Evolutionary conservation across 495 filamentous ascomycete genomes (phyloP).

Genomic region (Xanthoparmelia taractica): DNA sequence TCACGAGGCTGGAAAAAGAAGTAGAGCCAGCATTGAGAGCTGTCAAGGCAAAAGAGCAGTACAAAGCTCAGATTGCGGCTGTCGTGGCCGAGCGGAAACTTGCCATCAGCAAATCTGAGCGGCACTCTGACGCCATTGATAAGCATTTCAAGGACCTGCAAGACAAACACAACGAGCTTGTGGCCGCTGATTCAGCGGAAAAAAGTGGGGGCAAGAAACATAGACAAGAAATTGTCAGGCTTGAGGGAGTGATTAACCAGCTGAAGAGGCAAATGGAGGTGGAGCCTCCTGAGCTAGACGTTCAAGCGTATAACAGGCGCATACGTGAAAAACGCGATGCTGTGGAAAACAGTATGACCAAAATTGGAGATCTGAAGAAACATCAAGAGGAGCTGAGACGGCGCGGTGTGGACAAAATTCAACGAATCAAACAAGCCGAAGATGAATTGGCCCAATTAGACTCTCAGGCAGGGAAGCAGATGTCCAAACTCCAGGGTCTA

Average conservation of each 20-base stretch:
- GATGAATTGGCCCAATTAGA: conserved; percentile 53
- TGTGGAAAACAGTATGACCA: conserved; percentile 30
- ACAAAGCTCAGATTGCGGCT: conserved; percentile 40
- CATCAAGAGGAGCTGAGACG: conserved; percentile 28
- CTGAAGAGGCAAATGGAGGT: conserved; percentile 44
- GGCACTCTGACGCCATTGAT: conserved; percentile 42
- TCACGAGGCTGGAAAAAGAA: conserved; percentile 50
- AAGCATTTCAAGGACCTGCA: conserved; percentile 46
- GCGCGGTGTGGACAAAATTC: conserved; percentile 17
- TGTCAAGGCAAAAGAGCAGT: conserved; percentile 58
- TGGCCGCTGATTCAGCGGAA: conserved; percentile 51
- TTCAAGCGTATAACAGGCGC: conserved; percentile 46
- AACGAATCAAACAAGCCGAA: conserved; percentile 34
- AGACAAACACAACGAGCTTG: conserved; percentile 47
- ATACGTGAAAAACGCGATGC: conserved; percentile 33
- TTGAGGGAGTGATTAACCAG: conserved; percentile 37
- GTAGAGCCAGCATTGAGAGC: conserved; percentile 60
- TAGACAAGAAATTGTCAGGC: conserved; percentile 41
- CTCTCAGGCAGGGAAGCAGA: conserved; percentile 69
- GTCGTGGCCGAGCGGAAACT: conserved; percentile 47
- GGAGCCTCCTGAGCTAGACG: conserved; percentile 46
- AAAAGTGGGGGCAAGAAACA: conserved; percentile 41
- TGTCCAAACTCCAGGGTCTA: conserved; percentile 48
- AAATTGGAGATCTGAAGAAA: conserved; percentile 33
- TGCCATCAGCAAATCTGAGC: conserved; percentile 45